A percentile compares a stretch with the other conserved stretches of the same genome.
These are phyloP conservation scores for Cyamopsis tetragonoloba DNA, from an alignment of 306 rosid species.

Conservation along the genomic window DNA sequence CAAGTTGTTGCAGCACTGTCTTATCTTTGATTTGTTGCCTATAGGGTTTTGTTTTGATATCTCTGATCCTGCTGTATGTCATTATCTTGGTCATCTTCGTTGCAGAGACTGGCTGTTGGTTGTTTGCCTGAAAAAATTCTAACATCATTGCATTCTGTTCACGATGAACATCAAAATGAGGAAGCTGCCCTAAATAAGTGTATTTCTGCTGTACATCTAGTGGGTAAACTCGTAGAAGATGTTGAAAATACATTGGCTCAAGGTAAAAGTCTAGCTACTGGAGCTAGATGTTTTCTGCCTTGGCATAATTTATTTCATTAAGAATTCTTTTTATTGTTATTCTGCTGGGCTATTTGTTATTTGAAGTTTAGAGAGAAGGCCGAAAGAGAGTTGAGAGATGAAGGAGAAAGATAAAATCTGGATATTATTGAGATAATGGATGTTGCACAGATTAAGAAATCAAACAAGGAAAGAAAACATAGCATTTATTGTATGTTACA, in stretches of 20 bases:
- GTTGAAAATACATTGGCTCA: conserved; percentile 54
- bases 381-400: too few species aligned
- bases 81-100: conserved; percentile 32
- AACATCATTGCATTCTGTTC: conserved; percentile 75
- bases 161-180: conserved; percentile 64
- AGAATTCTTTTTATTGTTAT: background rate
- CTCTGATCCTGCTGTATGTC: conserved; percentile 23
- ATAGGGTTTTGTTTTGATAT: conserved; percentile 28
- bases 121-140: conserved; percentile 81
- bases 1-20: conserved; percentile 30
- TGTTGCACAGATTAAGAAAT: too few species aligned
- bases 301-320: background rate
- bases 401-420: too few species aligned
- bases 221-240: conserved; percentile 63
- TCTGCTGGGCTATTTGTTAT: background rate
- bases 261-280: conserved; percentile 46
- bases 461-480: too few species aligned
- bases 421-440: too few species aligned
- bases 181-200: conserved; percentile 69
- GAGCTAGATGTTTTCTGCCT: conserved; percentile 4
- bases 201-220: conserved; percentile 35
- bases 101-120: conserved; percentile 88
- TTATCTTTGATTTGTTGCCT: conserved; percentile 13
- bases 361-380: too few species aligned
- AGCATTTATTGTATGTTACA: too few species aligned